Evolutionary conservation across 2,329 filamentous ascomycete genomes (phyloP).

Genomic region (Phialophora macrospora): DNA sequence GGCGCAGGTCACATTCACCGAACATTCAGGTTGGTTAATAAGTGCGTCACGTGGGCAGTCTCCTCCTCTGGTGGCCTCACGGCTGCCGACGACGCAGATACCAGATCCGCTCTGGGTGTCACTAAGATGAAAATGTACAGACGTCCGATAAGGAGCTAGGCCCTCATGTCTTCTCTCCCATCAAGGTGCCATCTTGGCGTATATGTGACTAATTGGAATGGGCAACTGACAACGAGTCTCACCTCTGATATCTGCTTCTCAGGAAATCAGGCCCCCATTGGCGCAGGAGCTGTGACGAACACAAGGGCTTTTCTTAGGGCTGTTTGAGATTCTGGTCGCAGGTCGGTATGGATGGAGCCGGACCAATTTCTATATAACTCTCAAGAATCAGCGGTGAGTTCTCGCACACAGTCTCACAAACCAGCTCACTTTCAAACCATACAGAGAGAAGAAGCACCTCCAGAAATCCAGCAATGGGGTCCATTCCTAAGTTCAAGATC

Average conservation of each 20-base stretch:
- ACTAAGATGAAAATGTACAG: neutral
- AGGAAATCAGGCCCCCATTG: neutral
- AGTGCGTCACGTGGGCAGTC: neutral
- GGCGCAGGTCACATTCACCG: neutral
- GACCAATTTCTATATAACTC: neutral
- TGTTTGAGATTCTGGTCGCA: neutral
- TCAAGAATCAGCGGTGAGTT: neutral
- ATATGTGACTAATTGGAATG: neutral
- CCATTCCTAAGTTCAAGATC: constrained; percentile 31
- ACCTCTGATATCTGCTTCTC: neutral
- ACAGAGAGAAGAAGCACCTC: neutral
- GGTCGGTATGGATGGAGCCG: neutral
- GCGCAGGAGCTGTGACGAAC: neutral
- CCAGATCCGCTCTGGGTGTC: neutral
- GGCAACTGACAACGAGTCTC: neutral
- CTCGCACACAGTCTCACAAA: neutral
- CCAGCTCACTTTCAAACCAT: neutral
- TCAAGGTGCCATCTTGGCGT: neutral
- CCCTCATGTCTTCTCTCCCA: neutral
- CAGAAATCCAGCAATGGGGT: constrained; percentile 11
- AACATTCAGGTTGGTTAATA: neutral
- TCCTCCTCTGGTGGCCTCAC: neutral
- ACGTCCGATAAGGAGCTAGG: neutral
- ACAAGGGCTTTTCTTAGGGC: neutral
- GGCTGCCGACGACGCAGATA: neutral